Evolutionary conservation across 2,329 filamentous ascomycete genomes (phyloP).

Genomic region (Corinectria fuckeliana): DNA sequence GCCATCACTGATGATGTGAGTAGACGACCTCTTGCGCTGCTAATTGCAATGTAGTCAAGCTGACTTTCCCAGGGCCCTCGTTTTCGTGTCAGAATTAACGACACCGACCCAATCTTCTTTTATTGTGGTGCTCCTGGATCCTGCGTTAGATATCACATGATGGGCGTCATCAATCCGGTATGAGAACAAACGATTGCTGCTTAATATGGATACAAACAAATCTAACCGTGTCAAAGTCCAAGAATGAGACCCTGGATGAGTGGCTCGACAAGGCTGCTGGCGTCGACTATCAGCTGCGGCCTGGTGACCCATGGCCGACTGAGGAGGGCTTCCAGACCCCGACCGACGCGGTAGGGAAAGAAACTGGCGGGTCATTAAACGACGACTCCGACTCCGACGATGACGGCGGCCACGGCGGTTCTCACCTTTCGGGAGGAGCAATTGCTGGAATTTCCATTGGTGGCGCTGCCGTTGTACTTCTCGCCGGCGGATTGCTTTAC

Average conservation of each 20-base stretch:
- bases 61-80: slow-evolving; percentile 46
- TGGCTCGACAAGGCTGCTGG: slow-evolving; percentile 56
- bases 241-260: slow-evolving; percentile 52
- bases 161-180: slow-evolving; percentile 77
- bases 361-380: slow-evolving; percentile 13
- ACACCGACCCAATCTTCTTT: slow-evolving; percentile 70
- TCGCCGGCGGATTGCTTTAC: slow-evolving; percentile 55
- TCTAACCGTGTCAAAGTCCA: slow-evolving; percentile 45
- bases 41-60: neutral
- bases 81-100: slow-evolving; percentile 58
- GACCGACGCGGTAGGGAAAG: slow-evolving; percentile 1
- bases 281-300: slow-evolving; percentile 59
- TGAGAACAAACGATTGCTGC: slow-evolving; percentile 23
- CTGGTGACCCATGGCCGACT: slow-evolving; percentile 61
- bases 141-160: slow-evolving; percentile 71
- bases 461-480: slow-evolving; percentile 50
- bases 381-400: slow-evolving; percentile 1
- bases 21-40: neutral
- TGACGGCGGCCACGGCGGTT: slow-evolving; percentile 2
- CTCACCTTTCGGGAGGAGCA: slow-evolving; percentile 48
- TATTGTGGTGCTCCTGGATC: slow-evolving; percentile 73
- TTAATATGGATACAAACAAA: neutral
- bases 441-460: slow-evolving; percentile 68
- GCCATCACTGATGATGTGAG: slow-evolving; percentile 55
- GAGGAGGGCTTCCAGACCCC: slow-evolving; percentile 47